phyloP scores from a whole-genome alignment of 345 rosid genomes.

The Rhodamnia argentea region DNA sequence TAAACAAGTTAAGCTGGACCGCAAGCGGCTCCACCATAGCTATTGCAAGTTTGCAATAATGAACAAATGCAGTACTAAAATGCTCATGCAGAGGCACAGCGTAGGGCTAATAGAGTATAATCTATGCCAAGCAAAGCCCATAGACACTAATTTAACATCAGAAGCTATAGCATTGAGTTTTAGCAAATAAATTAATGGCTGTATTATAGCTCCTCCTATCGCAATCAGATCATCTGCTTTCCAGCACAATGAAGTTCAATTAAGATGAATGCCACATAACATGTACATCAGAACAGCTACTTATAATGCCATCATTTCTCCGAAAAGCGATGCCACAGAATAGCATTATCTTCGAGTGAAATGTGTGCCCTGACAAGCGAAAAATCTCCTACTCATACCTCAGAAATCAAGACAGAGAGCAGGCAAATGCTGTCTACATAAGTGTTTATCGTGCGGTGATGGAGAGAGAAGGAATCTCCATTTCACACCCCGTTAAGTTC shows the following conservation, averaged over 20 bases:
- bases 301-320: not conserved
- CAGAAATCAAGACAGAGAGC: not conserved
- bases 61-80: not conserved
- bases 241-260: too few species aligned
- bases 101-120: not conserved
- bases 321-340: not conserved
- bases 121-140: not conserved
- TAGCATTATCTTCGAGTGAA: not conserved
- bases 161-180: not conserved
- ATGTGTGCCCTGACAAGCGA: not conserved
- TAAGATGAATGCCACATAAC: not conserved
- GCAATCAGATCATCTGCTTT: not conserved
- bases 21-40: too few species aligned
- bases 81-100: not conserved
- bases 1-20: too few species aligned
- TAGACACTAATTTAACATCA: not conserved
- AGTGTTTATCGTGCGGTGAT: not conserved
- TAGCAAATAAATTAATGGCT: not conserved
- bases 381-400: not conserved
- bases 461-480: slow-evolving; percentile 88
- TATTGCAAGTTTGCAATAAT: not conserved
- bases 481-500: slow-evolving; percentile 77
- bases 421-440: not conserved
- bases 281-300: not conserved
- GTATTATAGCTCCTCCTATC: not conserved